Conservation (phyloP, 148 eudicot species). For the Rhododendron kiyosumense region DNA sequence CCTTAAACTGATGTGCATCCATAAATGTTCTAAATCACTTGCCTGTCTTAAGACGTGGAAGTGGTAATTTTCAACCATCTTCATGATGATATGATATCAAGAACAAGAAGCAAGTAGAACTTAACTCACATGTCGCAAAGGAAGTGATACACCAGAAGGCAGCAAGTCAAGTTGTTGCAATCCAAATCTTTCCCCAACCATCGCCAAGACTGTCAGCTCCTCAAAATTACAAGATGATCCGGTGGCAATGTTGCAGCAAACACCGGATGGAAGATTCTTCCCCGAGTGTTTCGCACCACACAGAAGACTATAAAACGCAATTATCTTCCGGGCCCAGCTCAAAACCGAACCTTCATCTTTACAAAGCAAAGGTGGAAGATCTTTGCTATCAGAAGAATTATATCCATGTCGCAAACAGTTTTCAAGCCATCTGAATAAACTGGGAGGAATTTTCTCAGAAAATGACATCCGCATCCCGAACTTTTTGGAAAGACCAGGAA, state of each 20-base stretch:
- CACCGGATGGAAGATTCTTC: slow-evolving; percentile 71
- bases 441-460: slow-evolving; percentile 57
- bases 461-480: slow-evolving; percentile 23
- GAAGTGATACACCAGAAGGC: slow-evolving; percentile 93
- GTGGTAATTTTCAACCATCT: background rate
- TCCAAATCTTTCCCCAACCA: slow-evolving; percentile 97
- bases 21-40: background rate
- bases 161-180: slow-evolving; percentile 88
- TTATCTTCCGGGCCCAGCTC: slow-evolving; percentile 85
- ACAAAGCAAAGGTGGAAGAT: slow-evolving; percentile 73
- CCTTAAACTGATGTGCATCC: background rate
- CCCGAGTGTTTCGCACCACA: slow-evolving; percentile 60
- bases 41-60: background rate
- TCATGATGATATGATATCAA: background rate
- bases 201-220: slow-evolving; percentile 78
- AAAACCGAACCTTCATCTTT: slow-evolving; percentile 59
- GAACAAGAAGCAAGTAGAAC: background rate
- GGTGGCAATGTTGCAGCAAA: slow-evolving; percentile 64
- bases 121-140: slow-evolving; percentile 82
- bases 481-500: slow-evolving; percentile 62
- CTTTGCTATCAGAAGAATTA: slow-evolving; percentile 37
- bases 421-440: slow-evolving; percentile 90
- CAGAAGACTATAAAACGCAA: slow-evolving; percentile 77
- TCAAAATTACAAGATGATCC: slow-evolving; percentile 62
- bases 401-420: slow-evolving; percentile 73